Evolutionary conservation across 2,329 filamentous ascomycete species (phyloP).

Genomic region (Hysterium pulicare): DNA sequence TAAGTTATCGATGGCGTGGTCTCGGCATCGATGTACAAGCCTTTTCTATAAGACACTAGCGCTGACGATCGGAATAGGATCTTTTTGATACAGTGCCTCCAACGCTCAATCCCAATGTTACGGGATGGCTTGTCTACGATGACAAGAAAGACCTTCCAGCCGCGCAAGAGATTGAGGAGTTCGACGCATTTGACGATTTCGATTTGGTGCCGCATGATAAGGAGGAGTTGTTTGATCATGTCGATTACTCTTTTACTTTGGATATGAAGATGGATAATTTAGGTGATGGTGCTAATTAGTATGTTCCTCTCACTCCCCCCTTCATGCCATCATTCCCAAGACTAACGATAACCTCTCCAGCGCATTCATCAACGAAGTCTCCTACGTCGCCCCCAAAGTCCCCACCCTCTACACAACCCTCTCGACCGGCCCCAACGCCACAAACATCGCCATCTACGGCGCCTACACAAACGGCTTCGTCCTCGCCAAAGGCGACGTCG

Average conservation of each 20-base stretch:
- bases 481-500: constrained; percentile 62
- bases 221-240: constrained; percentile 56
- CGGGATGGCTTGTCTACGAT: constrained; percentile 56
- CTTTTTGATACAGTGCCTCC: constrained; percentile 65
- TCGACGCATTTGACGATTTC: constrained; percentile 71
- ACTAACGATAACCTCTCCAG: constrained; percentile 17
- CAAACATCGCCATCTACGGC: constrained; percentile 46
- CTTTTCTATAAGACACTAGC: constrained; percentile 7
- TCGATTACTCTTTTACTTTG: constrained; percentile 62
- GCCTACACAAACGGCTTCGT: constrained; percentile 58
- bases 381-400: constrained; percentile 71
- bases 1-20: constrained; percentile 13
- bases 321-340: constrained; percentile 5
- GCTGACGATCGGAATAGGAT: constrained; percentile 28
- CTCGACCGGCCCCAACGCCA: constrained; percentile 52
- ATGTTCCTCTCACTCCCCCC: too few species aligned
- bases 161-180: constrained; percentile 57
- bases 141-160: constrained; percentile 43
- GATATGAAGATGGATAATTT: constrained; percentile 62
- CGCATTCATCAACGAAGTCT: constrained; percentile 66
- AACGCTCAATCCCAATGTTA: constrained; percentile 63
- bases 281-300: constrained; percentile 65
- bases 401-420: constrained; percentile 77
- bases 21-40: constrained; percentile 1
- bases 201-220: constrained; percentile 67